Evolutionary conservation across 192 early-diverging fungal genomes (phyloP), one percentile per base, ranked within the genome.

Genomic region (Coemansia sp.): DNA sequence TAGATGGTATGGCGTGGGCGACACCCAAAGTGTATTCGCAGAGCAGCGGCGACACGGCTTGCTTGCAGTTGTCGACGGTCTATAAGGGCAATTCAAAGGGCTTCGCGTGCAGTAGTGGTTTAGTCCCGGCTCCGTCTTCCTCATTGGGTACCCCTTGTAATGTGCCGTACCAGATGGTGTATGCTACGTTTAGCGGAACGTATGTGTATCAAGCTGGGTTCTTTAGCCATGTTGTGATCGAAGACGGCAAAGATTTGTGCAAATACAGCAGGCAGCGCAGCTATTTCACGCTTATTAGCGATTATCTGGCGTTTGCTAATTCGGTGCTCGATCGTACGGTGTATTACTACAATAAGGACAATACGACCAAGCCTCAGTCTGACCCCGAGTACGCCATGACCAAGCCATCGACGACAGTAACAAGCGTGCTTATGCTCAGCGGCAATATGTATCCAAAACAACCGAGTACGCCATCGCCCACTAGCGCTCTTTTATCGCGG

Each of bases 211-310:
- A 61, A 12, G 71, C 70, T 4, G 76, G 76, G 0, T 41, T 78
- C 5, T 67, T 73, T 23, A 78, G 76, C 67, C 62, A 73, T 15
- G 64, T 64, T 3, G 63, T 41, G 0, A 36, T 73, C 6, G n/a
- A 55, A 19, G 63, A 63, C 15, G 71, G 71, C 8, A 62, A 37
- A 12, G 36, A 65, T 31, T 32, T 78, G 50, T 78, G 76, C 71
- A 29, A 46, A 6, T 45, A 32, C 21, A 32, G 34, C 14, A 37
- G 51, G 0, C 27, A 34, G 39, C 76, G 70, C 23, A 69, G 44
- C 21, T 78, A 73, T 61, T 78, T 67, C 17, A 69, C 62, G 23
- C 29, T 78, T 38, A 19, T 78, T 17, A 42, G 45, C 23, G 67
- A 73, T 31, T 78, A 72, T 15, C 60, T 78, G 34, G 36, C 57